A percentile compares a stretch with the other conserved stretches of the same genome.
Conservation (phyloP, 352 stramenopile species). For the Vaucheria bursata region DNA sequence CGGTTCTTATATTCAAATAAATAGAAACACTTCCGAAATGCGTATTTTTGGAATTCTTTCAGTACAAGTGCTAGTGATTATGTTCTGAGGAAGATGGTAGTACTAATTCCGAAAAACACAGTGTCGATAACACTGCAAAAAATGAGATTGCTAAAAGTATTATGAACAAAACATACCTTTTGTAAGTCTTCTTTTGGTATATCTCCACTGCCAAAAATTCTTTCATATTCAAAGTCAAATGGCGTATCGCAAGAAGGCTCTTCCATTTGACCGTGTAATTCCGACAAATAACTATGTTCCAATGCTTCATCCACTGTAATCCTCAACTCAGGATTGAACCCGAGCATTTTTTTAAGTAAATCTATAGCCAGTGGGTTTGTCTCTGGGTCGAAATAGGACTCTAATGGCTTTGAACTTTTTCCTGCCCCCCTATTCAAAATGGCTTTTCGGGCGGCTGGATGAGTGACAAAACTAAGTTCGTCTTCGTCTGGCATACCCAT, state of each 20-base stretch:
- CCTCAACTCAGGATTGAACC: constrained; percentile 44
- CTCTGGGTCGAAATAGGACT: constrained; percentile 44
- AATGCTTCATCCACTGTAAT: constrained; percentile 68
- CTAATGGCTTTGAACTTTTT: constrained; percentile 20
- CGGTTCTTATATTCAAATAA: too few species aligned
- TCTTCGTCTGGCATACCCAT: constrained; percentile 82
- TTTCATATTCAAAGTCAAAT: constrained; percentile 46
- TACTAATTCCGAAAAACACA: too few species aligned
- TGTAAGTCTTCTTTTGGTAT: constrained; percentile 43
- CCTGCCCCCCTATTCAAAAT: constrained; percentile 37
- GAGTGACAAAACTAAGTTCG: constrained; percentile 88
- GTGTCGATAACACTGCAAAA: too few species aligned
- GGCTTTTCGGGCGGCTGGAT: constrained; percentile 43
- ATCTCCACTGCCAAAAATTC: constrained; percentile 33
- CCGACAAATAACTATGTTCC: constrained; percentile 75
- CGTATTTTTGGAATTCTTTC: too few species aligned
- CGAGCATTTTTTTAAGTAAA: constrained; percentile 42
- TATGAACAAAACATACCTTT: constrained; percentile 18
- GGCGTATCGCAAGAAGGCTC: constrained; percentile 59
- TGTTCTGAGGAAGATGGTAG: too few species aligned
- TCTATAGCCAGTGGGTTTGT: constrained; percentile 46
- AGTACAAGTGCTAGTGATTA: too few species aligned
- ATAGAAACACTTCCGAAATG: too few species aligned
- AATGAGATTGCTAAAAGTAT: too few species aligned
- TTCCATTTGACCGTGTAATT: constrained; percentile 78